Evolutionary conservation across 2,329 filamentous ascomycete species (phyloP), one percentile per base, ranked within the genome.

Genomic region (Knufia petricola): DNA sequence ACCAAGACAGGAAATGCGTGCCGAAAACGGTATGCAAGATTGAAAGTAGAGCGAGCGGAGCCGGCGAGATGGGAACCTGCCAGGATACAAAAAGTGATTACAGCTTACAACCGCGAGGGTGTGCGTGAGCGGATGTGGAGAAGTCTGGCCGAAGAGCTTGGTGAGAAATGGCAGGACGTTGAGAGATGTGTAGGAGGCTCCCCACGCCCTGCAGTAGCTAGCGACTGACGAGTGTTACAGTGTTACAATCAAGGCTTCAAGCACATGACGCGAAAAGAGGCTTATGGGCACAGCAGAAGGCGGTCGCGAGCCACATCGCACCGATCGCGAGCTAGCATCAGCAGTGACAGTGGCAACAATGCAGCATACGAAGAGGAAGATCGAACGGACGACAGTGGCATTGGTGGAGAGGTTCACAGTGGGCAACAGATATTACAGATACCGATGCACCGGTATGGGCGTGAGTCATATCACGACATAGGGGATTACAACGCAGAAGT

Each of bases 191-290:
- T 85, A 72, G 56, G 79, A 78, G 7, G 7, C 52, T 10, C 17
- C 13, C 8, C n/a, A 34, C 8, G 15, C 31, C 12, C n/a, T 19
- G 12, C 15, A 10, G 6, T 38, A 7, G 32, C 15, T 21, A 8
- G 12, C 13, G 2, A 17, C 49, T 54, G 40, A 49, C 48, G 10
- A 20, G 52, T 57, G 9, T 19, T 19, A 40, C 56, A 90, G 85
- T 87, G 84, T 68, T 86, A 92, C 81, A 81, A 84, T 63, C 85
- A 84, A 61, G 86, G 87, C 30, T 71, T 90, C 59, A 90, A 88
- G 69, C 88, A 86, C 65, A 75, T 92, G 50, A 47, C 23, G 40
- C 50, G 50, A 26, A 52, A 48, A 24, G 15, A 26, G 23, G 50
- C 50, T 9, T 45, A 42, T 43, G 28, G 46, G 10, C 56, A 58